Evolutionary conservation across 2,329 filamentous ascomycete species (phyloP).

Genomic region (Cercospora zeina): DNA sequence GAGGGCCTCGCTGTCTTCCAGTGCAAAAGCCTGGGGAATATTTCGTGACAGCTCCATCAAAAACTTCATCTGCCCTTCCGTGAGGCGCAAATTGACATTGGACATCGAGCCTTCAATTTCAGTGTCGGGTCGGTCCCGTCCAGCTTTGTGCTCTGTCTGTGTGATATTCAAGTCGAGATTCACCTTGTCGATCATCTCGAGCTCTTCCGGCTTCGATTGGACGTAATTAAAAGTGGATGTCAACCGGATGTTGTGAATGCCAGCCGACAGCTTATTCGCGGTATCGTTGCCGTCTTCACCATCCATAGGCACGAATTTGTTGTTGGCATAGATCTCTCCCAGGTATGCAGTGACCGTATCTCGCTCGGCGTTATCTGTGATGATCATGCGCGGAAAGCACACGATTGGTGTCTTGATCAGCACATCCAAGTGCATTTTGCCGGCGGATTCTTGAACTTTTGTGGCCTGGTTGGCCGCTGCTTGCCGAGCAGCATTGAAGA

Average conservation of each 20-base stretch:
- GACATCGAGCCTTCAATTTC: slow-evolving; percentile 92
- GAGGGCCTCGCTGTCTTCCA: slow-evolving; percentile 65
- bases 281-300: slow-evolving; percentile 71
- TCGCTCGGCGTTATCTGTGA: slow-evolving; percentile 67
- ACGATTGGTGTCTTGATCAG: slow-evolving; percentile 93
- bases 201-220: slow-evolving; percentile 70
- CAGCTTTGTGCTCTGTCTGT: slow-evolving; percentile 80
- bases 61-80: slow-evolving; percentile 87
- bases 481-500: slow-evolving; percentile 95
- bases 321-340: slow-evolving; percentile 95
- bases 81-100: slow-evolving; percentile 84
- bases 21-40: slow-evolving; percentile 82
- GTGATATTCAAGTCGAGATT: slow-evolving; percentile 91
- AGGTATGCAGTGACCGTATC: slow-evolving; percentile 90
- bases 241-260: slow-evolving; percentile 86
- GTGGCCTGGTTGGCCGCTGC: slow-evolving; percentile 91
- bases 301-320: slow-evolving; percentile 82
- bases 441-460: slow-evolving; percentile 86
- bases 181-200: slow-evolving; percentile 96
- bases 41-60: slow-evolving; percentile 83
- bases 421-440: slow-evolving; percentile 90
- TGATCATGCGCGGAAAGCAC: slow-evolving; percentile 80
- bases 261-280: slow-evolving; percentile 86
- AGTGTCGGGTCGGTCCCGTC: slow-evolving; percentile 78
- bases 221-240: slow-evolving; percentile 87